Percentiles rank a stretch among this genome's conserved stretches.
phyloP scores from a whole-genome alignment of 2,329 filamentous ascomycete species.

The Sphaceloma murrayae region DNA sequence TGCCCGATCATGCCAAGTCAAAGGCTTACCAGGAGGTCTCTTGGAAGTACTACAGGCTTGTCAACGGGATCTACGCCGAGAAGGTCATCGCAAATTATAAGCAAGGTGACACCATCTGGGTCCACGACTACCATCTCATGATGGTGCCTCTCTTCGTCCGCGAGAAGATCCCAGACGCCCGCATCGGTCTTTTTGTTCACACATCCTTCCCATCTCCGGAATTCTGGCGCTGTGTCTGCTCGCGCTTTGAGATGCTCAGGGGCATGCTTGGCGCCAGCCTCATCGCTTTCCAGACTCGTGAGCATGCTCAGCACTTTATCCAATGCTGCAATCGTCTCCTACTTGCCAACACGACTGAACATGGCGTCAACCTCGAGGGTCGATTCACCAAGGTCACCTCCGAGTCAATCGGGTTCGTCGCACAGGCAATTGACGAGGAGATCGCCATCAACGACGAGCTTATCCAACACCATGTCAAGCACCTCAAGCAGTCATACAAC shows the following conservation, averaged over 20 bases:
- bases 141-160: conserved; percentile 84
- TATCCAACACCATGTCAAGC: conserved; percentile 68
- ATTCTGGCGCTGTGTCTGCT: conserved; percentile 83
- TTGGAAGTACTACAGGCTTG: conserved; percentile 85
- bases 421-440: conserved; percentile 53
- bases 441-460: conserved; percentile 50
- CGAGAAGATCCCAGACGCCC: conserved; percentile 79
- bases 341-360: conserved; percentile 77
- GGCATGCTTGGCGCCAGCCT: conserved; percentile 90
- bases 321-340: conserved; percentile 90
- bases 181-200: conserved; percentile 94
- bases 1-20: conserved; percentile 95
- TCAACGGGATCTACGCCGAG: conserved; percentile 90
- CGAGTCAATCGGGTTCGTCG: conserved; percentile 85
- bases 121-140: conserved; percentile 90
- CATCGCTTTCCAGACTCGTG: conserved; percentile 84
- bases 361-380: conserved; percentile 83
- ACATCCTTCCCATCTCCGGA: conserved; percentile 94
- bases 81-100: conserved; percentile 88
- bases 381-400: conserved; percentile 83
- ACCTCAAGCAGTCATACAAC: conserved; percentile 72
- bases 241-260: conserved; percentile 76
- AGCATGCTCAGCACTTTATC: conserved; percentile 88
- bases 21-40: conserved; percentile 97
- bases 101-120: conserved; percentile 83